Evolutionary conservation across 2,329 filamentous ascomycete genomes (phyloP), one percentile per base, ranked within the genome.

Genomic region (Talaromyces sp.): DNA sequence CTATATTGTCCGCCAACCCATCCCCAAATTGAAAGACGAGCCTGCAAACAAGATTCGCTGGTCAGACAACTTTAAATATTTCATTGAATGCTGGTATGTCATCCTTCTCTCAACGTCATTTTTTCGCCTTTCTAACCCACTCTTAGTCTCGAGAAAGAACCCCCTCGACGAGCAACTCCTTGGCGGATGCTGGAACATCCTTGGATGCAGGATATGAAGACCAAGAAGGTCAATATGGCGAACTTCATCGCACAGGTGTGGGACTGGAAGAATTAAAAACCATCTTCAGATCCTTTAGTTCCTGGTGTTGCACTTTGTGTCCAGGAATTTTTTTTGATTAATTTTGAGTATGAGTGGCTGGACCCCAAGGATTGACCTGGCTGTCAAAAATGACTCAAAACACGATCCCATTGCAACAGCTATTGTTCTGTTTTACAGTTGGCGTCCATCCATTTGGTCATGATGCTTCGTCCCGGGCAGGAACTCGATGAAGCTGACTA

Each of bases 101-200:
- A 17, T 7, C 14, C 14, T 27, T 3, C 19, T 6, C 44, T 1
- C 22, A 17, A 11, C 9, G 14, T 3, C 13, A 3, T 3, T 7
- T 4, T n/a, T 24, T 33, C n/a, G 30, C 45, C 52, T 63, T 30
- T 62, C 61, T 61, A 46, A 54, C 51, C 44, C 3, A 16, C 16
- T 61, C 49, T 40, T 59, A 97, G 94, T 77, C 83, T 99, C 52
- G 94, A 99, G 74, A 99, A 99, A 76, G 91, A 97, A 64, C 87
- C 90, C 17, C 83, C 82, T 52, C 86, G 92, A 67, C 83, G 94
- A 70, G 94, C 93, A 27, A 96, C 90, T 54, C 94, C 94, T 11
- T 99, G 94, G 94, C 90, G 93, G 67, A 99, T 99, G 92, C 84
- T 96, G 59, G 94, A 99, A 70, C 94, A 99, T 76, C 94, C 94